Evolutionary conservation across 768 basidiomycete genomes (phyloP).

Genomic region (Peribolospora kevripleyi): DNA sequence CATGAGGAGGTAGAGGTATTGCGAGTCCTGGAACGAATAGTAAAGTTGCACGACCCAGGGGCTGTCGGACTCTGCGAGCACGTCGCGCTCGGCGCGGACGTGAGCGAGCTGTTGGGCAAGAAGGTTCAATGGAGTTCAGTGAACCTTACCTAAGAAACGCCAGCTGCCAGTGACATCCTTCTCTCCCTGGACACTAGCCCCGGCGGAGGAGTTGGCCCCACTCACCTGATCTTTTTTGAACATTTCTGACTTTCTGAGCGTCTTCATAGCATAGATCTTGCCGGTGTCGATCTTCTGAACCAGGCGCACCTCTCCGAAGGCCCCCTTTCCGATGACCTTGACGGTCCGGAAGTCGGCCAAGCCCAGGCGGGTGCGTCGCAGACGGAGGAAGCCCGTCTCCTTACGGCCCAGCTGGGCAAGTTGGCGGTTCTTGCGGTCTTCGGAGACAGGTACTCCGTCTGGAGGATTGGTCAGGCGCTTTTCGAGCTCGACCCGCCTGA

Average conservation of each 20-base stretch:
- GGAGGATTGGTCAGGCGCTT: slow-evolving; percentile 30
- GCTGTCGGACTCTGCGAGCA: slow-evolving; percentile 83
- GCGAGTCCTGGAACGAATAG: slow-evolving; percentile 91
- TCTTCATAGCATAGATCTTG: slow-evolving; percentile 98
- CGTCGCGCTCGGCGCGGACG: slow-evolving; percentile 90
- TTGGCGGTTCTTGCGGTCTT: slow-evolving; percentile 67
- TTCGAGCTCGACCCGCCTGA: slow-evolving; percentile 68
- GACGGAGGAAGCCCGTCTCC: slow-evolving; percentile 65
- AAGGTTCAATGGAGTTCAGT: not conserved
- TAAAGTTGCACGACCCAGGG: slow-evolving; percentile 90
- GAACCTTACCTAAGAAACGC: not conserved
- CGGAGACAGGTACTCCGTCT: slow-evolving; percentile 37
- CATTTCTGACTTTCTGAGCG: slow-evolving; percentile 91
- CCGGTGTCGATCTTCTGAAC: slow-evolving; percentile 93
- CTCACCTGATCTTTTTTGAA: slow-evolving; percentile 91
- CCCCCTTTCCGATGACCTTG: slow-evolving; percentile 96
- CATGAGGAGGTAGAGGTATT: slow-evolving; percentile 91
- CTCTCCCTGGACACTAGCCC: not conserved
- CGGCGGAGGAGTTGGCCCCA: not conserved
- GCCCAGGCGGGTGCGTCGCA: slow-evolving; percentile 69
- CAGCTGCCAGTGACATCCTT: not conserved
- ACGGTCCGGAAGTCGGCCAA: slow-evolving; percentile 84
- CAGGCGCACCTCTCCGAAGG: slow-evolving; percentile 88
- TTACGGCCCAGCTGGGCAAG: slow-evolving; percentile 61
- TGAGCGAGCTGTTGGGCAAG: slow-evolving; percentile 50